Evolutionary conservation across 2,329 filamentous ascomycete species (phyloP).

Genomic region (Cercospora berteroae): DNA sequence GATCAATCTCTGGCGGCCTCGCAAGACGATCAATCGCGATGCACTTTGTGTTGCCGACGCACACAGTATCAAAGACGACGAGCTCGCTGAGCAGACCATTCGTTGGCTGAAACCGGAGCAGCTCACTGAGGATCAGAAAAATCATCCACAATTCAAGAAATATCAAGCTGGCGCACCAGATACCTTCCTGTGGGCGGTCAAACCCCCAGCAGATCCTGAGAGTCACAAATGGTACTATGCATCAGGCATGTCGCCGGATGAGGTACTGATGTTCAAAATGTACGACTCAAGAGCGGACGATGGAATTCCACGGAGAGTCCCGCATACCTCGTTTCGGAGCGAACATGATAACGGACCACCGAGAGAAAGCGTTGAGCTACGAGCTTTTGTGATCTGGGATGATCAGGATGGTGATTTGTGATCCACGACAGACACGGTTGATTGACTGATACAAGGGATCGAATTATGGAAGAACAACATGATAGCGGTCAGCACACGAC

Average conservation of each 20-base stretch:
- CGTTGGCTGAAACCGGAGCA: constrained; percentile 14
- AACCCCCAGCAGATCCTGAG: background rate
- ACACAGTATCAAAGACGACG: constrained; percentile 11
- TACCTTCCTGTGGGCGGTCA: constrained; percentile 8
- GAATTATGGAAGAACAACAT: background rate
- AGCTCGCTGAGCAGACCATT: constrained; percentile 13
- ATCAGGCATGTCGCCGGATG: constrained; percentile 33
- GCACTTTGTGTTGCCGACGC: constrained; percentile 16
- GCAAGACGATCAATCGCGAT: constrained; percentile 14
- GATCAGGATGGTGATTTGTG: constrained; percentile 16
- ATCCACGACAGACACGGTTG: background rate
- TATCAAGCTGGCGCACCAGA: constrained; percentile 16
- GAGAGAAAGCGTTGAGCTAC: constrained; percentile 57
- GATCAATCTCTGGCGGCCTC: constrained; percentile 20
- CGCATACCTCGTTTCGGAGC: constrained; percentile 58
- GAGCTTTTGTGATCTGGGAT: constrained; percentile 52
- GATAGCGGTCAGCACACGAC: background rate
- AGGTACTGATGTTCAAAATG: constrained; percentile 61
- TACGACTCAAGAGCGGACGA: constrained; percentile 57
- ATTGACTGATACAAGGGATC: background rate
- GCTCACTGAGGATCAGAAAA: constrained; percentile 6
- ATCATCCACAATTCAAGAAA: background rate
- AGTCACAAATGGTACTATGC: constrained; percentile 20
- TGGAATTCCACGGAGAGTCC: constrained; percentile 53
- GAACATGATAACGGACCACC: constrained; percentile 44